A percentile compares a stretch with the other conserved stretches of the same genome.
These are phyloP conservation scores for Hygrophoropsis aurantiaca DNA, from an alignment of 768 basidiomycete genomes.

Conservation along the genomic window DNA sequence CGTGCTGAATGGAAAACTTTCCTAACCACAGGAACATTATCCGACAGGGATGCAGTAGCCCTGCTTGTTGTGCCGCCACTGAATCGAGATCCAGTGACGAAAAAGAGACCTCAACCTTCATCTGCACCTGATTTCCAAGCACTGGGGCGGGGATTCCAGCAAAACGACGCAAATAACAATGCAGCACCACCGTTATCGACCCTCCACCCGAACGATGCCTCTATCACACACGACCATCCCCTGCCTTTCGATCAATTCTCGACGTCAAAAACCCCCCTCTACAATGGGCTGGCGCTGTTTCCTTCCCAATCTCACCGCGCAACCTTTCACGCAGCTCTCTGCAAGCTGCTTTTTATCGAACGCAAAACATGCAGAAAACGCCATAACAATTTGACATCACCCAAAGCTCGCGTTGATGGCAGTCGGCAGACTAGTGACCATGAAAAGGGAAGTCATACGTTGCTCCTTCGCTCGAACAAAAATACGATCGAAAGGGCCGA, in stretches of 20 bases:
- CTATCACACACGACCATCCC: slow-evolving; percentile 5
- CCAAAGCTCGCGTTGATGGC: neutral
- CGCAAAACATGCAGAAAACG: slow-evolving; percentile 24
- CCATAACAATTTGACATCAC: neutral
- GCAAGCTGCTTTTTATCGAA: slow-evolving; percentile 50
- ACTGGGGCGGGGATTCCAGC: neutral
- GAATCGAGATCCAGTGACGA: slow-evolving; percentile 51
- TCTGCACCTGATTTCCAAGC: slow-evolving; percentile 34
- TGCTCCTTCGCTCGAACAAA: slow-evolving; percentile 56
- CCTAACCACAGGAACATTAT: slow-evolving; percentile 44
- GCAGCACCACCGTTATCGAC: slow-evolving; percentile 28
- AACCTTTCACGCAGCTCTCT: slow-evolving; percentile 50
- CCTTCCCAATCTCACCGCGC: slow-evolving; percentile 62
- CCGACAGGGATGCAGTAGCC: slow-evolving; percentile 58
- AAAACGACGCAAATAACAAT: too few relatives aligned
- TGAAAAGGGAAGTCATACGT: slow-evolving; percentile 65
- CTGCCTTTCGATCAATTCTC: slow-evolving; percentile 27
- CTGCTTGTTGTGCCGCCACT: slow-evolving; percentile 68
- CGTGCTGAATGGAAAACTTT: slow-evolving; percentile 56
- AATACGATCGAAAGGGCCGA: slow-evolving; percentile 55
- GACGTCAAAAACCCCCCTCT: slow-evolving; percentile 52
- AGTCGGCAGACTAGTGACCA: slow-evolving; percentile 21
- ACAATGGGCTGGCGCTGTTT: slow-evolving; percentile 66
- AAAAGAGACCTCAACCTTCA: slow-evolving; percentile 39
- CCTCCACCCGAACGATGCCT: slow-evolving; percentile 8